phyloP scores from a whole-genome alignment of 1,139 yeast genomes.

The Saccharomyces hybrid region DNA sequence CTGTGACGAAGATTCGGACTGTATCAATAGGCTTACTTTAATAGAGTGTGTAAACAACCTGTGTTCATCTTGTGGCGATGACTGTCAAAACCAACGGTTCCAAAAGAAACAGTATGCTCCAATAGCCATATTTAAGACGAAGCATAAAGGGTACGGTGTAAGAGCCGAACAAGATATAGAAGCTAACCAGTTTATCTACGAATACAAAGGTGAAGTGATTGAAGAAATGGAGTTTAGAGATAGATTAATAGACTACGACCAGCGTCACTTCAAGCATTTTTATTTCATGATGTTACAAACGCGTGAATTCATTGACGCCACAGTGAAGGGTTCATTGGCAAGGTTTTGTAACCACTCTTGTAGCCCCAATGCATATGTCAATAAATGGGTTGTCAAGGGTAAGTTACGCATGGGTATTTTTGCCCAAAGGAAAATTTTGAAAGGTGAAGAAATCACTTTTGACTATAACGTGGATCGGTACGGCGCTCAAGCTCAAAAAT shows the following conservation, averaged over 20 bases:
- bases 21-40: slow-evolving; percentile 86
- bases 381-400: slow-evolving; percentile 94
- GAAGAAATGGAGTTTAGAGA: slow-evolving; percentile 64
- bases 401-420: slow-evolving; percentile 92
- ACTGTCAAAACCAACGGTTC: slow-evolving; percentile 83
- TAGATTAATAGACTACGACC: slow-evolving; percentile 69
- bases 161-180: slow-evolving; percentile 57
- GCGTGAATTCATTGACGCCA: slow-evolving; percentile 92
- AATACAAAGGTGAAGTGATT: slow-evolving; percentile 90
- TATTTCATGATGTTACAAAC: slow-evolving; percentile 96
- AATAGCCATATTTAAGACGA: slow-evolving; percentile 73
- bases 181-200: slow-evolving; percentile 69
- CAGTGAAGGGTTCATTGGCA: slow-evolving; percentile 78
- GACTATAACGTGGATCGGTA: slow-evolving; percentile 95
- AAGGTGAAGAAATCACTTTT: slow-evolving; percentile 89
- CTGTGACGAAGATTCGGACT: slow-evolving; percentile 79
- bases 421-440: slow-evolving; percentile 62
- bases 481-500: slow-evolving; percentile 90
- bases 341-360: slow-evolving; percentile 94
- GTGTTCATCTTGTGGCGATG: slow-evolving; percentile 61
- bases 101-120: slow-evolving; percentile 66
- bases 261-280: slow-evolving; percentile 67
- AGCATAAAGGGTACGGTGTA: slow-evolving; percentile 82
- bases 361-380: slow-evolving; percentile 88
- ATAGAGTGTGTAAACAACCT: slow-evolving; percentile 81